A percentile compares a stretch with the other conserved stretches of the same genome.
Evolutionary conservation across 345 rosid genomes (phyloP).

Genomic region (Syzygium oleosum): DNA sequence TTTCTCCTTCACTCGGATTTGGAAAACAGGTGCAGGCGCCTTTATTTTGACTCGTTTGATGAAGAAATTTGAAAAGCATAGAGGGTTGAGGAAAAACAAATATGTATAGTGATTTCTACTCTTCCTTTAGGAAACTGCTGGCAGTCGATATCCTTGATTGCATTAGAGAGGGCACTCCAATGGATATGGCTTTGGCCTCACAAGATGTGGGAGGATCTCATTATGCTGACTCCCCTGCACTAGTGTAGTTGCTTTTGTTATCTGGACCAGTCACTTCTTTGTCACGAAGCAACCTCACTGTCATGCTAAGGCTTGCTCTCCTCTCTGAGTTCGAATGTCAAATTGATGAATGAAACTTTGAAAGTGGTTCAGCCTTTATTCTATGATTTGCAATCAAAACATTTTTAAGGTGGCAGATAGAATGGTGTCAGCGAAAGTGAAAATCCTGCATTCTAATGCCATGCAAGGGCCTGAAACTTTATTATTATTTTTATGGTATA

Average conservation of each 20-base stretch:
- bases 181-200: background rate
- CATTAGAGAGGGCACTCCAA: background rate
- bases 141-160: background rate
- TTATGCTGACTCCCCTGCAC: background rate
- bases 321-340: background rate
- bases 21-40: background rate
- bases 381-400: background rate
- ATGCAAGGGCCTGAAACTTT: background rate
- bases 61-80: background rate
- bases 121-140: background rate
- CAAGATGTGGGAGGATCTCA: background rate
- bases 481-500: background rate
- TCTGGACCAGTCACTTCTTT: background rate
- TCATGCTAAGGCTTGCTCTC: background rate
- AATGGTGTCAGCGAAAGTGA: background rate
- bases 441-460: background rate
- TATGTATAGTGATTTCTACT: background rate
- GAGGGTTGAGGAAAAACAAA: background rate
- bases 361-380: background rate
- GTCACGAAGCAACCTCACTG: background rate
- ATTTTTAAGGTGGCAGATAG: background rate
- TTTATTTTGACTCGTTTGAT: background rate
- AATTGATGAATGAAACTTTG: background rate
- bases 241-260: background rate
- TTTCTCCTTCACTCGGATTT: background rate